phyloP scores from a whole-genome alignment of 345 rosid species.

The Dimocarpus longan region DNA sequence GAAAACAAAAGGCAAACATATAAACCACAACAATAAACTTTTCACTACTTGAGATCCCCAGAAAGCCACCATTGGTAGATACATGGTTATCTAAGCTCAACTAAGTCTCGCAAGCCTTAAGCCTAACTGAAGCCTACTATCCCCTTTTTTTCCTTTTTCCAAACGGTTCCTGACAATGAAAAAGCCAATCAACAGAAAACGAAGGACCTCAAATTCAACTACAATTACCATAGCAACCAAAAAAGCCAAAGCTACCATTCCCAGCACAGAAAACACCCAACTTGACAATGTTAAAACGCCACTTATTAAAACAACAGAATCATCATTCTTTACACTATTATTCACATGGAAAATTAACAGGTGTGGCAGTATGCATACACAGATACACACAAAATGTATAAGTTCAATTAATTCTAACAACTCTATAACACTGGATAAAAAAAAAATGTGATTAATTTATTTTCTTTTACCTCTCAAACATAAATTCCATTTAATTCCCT shows the following conservation, averaged over 20 bases:
- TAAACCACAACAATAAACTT: neutral
- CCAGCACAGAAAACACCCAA: neutral
- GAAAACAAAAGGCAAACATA: neutral
- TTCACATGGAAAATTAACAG: neutral
- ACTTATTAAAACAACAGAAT: neutral
- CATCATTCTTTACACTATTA: neutral
- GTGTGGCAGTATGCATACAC: neutral
- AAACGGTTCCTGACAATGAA: too few relatives aligned
- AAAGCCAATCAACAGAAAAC: neutral
- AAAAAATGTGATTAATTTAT: too few relatives aligned
- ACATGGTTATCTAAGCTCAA: neutral
- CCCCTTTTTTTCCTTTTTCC: neutral
- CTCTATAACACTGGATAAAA: neutral
- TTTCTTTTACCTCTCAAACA: too few relatives aligned
- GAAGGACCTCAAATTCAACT: neutral
- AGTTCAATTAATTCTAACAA: neutral
- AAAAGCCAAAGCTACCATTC: neutral
- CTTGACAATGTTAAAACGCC: too few relatives aligned
- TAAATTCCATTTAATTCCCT: neutral
- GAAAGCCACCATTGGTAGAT: neutral
- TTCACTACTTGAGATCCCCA: neutral
- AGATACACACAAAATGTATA: neutral
- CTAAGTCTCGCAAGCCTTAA: neutral
- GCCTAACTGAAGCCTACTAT: neutral
- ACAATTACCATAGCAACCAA: neutral